Conservation (phyloP, 345 rosid species). For the Raphanus sativus region DNA sequence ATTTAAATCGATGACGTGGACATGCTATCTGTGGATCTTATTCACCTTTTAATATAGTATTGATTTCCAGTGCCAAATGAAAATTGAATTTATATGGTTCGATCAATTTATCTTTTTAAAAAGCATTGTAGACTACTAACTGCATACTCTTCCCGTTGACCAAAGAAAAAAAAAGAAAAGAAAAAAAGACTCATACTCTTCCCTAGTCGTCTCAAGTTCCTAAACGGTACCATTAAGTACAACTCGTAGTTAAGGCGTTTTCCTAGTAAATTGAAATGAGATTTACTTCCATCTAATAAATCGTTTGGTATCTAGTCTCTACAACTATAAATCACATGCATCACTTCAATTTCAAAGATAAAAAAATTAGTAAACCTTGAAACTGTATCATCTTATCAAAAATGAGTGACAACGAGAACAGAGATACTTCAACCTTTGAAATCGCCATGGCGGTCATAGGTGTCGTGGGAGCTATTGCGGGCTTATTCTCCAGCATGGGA, state of each 20-base stretch:
- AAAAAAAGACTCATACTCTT: background rate
- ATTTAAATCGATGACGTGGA: no score
- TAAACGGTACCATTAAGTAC: background rate
- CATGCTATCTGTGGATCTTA: no score
- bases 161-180: no score
- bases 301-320: background rate
- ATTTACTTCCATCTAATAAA: background rate
- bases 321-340: slow-evolving; percentile 9
- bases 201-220: background rate
- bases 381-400: background rate
- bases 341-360: background rate
- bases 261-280: slow-evolving; percentile 20
- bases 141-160: no score
- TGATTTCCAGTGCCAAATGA: no score
- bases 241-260: background rate
- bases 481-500: background rate
- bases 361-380: background rate
- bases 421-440: background rate
- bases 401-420: slow-evolving; percentile 10
- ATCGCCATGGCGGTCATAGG: background rate
- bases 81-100: no score
- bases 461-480: slow-evolving; percentile 11
- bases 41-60: no score
- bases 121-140: no score
- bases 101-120: no score